Evolutionary conservation across 805 yeast species (phyloP).

Genomic region (Candida vaughaniae): DNA sequence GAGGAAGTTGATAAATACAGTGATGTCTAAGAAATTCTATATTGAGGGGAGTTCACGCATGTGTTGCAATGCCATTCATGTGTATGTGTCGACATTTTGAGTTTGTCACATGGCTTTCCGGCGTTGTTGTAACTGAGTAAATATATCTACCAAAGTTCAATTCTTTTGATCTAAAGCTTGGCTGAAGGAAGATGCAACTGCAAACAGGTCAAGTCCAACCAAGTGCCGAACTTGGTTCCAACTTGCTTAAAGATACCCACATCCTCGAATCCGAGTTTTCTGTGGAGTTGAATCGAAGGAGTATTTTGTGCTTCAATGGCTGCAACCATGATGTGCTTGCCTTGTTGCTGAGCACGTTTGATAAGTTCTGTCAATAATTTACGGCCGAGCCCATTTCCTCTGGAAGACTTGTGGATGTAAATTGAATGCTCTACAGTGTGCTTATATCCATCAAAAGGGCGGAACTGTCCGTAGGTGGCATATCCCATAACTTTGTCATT

Average conservation of each 20-base stretch:
- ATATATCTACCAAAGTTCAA: too few relatives aligned
- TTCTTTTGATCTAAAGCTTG: too few relatives aligned
- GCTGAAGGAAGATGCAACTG: not conserved
- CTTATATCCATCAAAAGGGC: constrained; percentile 6
- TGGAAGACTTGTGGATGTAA: constrained; percentile 4
- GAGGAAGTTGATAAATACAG: too few relatives aligned
- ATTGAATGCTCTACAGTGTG: constrained; percentile 5
- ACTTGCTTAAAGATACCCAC: constrained; percentile 4
- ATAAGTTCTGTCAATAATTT: constrained; percentile 4
- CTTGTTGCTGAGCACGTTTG: constrained; percentile 1
- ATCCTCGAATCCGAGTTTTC: constrained; percentile 3
- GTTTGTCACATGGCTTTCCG: too few relatives aligned
- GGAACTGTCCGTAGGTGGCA: constrained; percentile 6
- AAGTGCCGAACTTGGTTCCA: constrained; percentile 3
- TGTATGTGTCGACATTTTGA: too few relatives aligned
- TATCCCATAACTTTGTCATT: constrained; percentile 3
- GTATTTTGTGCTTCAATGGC: constrained; percentile 3
- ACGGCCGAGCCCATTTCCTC: constrained; percentile 3
- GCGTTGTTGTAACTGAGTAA: too few relatives aligned
- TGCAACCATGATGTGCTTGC: constrained; percentile 4
- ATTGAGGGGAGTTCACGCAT: too few relatives aligned
- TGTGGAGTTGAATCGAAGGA: constrained; percentile 1
- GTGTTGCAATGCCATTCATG: too few relatives aligned
- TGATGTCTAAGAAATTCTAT: too few relatives aligned
- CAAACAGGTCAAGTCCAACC: constrained; percentile 7